Base-by-base conservation (phyloP, 306 rosid species). In the Cyclanthera cordifolia region DNA sequence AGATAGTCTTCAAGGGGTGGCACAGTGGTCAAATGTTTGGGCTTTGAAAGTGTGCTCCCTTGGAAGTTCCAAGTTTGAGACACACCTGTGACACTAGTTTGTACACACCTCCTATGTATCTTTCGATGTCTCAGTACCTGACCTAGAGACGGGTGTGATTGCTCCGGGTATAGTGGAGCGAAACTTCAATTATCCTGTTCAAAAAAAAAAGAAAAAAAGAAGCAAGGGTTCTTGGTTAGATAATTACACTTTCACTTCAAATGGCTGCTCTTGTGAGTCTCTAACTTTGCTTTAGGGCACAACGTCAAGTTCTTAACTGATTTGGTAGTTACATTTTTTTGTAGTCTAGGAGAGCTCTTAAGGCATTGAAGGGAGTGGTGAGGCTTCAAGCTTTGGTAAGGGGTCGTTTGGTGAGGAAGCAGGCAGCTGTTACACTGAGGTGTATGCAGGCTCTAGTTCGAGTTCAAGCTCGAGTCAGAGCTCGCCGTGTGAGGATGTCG, bases 391-490 rank as follows among this genome's bases (percentile, higher is more conserved):
- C 99, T 46, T 86, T 94, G 32, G 99, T 94, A 0, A 71, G 99
- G 56, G 99, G 99, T 27, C 71, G 97, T 50, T 91, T 86, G 71
- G 99, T 94, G 84, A 83, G 99, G 82, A 90, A 94, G 81, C 97
- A 94, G 46, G 99, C 99, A 17, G 99, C 99, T 0, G 96, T 94
- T 46, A 94, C 99, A 34, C 77, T 94, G 79, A 86, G 96, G 74
- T 94, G 99, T 83, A 94, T 94, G 99, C 99, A 94, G 73, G 99
- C 99, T 1, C 77, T 94, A 1, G 99, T 94, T 76, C 90, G 99
- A 46, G 97, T 94, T 71, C 99, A 94, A 74, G 99, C 99, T 0
- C 81, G 97, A 11, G 97, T 94, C 5, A 81, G 99, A 75, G 99
- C 99, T 60, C 88, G 95, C 16, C 97, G 90, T 19, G 99, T 94